These are phyloP conservation scores for Xylariaceae sp. DNA, from an alignment of 2,329 filamentous ascomycete genomes.

Conservation along the genomic window DNA sequence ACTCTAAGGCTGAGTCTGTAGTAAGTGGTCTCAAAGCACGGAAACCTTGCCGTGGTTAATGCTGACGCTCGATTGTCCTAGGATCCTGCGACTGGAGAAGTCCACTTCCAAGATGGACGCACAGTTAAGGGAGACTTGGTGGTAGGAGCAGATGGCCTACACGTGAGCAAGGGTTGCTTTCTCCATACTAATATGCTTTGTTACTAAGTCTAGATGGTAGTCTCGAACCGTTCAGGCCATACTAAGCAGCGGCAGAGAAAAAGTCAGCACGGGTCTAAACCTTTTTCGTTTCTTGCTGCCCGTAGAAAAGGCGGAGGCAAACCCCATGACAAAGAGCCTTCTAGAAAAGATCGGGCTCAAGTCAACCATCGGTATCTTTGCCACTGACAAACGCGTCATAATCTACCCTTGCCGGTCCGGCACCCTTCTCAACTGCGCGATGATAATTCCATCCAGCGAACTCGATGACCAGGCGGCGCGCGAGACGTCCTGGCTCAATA, in stretches of 20 bases:
- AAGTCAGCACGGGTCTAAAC: slow-evolving; percentile 13
- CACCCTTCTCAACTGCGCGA: slow-evolving; percentile 17
- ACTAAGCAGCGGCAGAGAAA: slow-evolving; percentile 11
- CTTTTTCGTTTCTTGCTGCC: slow-evolving; percentile 23
- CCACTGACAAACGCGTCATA: not conserved
- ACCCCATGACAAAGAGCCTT: slow-evolving; percentile 1
- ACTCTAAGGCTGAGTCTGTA: slow-evolving; percentile 21
- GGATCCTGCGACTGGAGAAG: slow-evolving; percentile 22
- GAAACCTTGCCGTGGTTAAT: not conserved
- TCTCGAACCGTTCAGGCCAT: slow-evolving; percentile 12
- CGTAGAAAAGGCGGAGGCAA: slow-evolving; percentile 6
- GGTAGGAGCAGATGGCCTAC: slow-evolving; percentile 22
- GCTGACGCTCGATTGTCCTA: not conserved
- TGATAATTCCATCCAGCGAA: not conserved
- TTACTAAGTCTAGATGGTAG: slow-evolving; percentile 1
- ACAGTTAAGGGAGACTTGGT: slow-evolving; percentile 19
- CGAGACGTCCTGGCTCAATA: slow-evolving; percentile 17
- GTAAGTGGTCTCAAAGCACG: slow-evolving; percentile 8
- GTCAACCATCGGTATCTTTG: not conserved
- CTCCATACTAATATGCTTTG: not conserved
- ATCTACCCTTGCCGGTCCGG: slow-evolving; percentile 24
- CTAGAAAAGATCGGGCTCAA: slow-evolving; percentile 10
- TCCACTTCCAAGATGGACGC: slow-evolving; percentile 17
- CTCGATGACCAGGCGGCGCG: not conserved
- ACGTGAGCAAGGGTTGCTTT: slow-evolving; percentile 12